Base-by-base conservation (phyloP, 768 basidiomycete genomes). In the Arthromyces matolae region DNA sequence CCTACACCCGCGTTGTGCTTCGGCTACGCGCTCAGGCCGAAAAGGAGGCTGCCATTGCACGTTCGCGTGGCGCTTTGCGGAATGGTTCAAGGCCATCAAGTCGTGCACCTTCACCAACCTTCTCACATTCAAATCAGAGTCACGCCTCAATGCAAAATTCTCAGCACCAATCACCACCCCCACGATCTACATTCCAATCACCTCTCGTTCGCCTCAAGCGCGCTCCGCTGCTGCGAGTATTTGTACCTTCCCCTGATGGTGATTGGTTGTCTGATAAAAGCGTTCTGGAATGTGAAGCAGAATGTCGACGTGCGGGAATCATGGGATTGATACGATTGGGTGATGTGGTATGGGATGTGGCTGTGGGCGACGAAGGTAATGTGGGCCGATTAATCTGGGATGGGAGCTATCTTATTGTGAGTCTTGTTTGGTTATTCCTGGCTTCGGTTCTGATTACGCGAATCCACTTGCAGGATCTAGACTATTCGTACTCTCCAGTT, bases 261-360 rank as follows among this genome's bases (percentile, higher is more conserved):
- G 84, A 86, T 53, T 93, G 90, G 90, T 68, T 93, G 37, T 85
- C 84, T 8, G 90, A 93, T 63, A 74, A 79, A 54, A 85, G 87
- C 49, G 82, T 93, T 16, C 57, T 90, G 46, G 84, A 86, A 57
- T 92, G 90, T 60, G 91, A 93, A 63, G 79, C 77, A 1, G 91
- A 93, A 69, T 73, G 88, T 54, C 80, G 79, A 53, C 71, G 79
- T 9, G 83, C 87, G 7, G 86, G 84, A 1, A 75, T 90, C 28
- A 54, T 73, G 55, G 71, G 71, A 34, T 63, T 89, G 36, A 64
- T 93, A 64, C 73, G 84, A 39, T 71, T 81, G 23, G 90, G 90
- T 1, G 90, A 93, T 62, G 81, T 92, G 0, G 80, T 93, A 12
- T 93, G 90, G 89, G 91, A 93, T 57, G 73, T 84, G 12, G 91